A percentile compares a stretch with the other conserved stretches of the same genome.
These are phyloP conservation scores for Atalantia buxifolia DNA, from an alignment of 345 rosid species.

Conservation along the genomic window DNA sequence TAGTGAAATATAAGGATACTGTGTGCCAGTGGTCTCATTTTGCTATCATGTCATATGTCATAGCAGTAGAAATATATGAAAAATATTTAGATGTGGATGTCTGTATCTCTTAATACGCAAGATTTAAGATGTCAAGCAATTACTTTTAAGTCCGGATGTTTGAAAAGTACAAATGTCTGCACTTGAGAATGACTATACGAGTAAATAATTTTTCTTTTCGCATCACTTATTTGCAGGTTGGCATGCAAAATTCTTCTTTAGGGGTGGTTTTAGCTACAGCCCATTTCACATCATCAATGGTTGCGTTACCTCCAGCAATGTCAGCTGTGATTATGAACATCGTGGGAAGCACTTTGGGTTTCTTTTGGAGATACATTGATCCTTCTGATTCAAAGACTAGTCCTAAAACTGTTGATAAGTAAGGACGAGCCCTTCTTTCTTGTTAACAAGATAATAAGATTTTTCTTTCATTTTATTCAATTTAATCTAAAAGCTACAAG, in stretches of 20 bases:
- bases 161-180: background rate
- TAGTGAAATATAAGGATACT: background rate
- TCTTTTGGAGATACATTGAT: slow-evolving; percentile 46
- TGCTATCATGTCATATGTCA: background rate
- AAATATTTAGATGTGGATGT: too few relatives aligned
- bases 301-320: slow-evolving; percentile 53
- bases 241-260: slow-evolving; percentile 70
- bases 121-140: background rate
- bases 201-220: background rate
- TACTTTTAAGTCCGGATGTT: background rate
- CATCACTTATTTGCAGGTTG: slow-evolving; percentile 36
- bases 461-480: background rate
- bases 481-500: background rate
- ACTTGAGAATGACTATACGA: background rate
- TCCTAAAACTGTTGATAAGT: slow-evolving; percentile 8
- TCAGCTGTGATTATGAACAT: slow-evolving; percentile 71
- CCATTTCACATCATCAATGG: slow-evolving; percentile 60
- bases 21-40: background rate
- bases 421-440: background rate
- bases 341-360: slow-evolving; percentile 58
- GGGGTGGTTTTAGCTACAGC: slow-evolving; percentile 64
- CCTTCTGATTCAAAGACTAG: slow-evolving; percentile 20
- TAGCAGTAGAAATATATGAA: background rate
- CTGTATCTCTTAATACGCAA: background rate
- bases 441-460: background rate